Base-by-base conservation (phyloP, 345 rosid genomes). In the Eucalyptus cloeziana region DNA sequence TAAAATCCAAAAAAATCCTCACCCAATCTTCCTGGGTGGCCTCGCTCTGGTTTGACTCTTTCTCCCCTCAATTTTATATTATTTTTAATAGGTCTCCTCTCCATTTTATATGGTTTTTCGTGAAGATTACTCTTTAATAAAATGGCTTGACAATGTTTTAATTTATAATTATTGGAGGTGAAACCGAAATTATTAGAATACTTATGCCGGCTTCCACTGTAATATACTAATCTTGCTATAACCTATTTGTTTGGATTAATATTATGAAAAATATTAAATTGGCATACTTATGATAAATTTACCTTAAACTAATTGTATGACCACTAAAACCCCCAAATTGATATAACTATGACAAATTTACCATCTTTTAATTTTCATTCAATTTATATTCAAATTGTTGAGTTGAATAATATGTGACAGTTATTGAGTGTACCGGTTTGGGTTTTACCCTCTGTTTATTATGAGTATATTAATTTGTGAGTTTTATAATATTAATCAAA, bases 351-450 rank as follows among this genome's bases (percentile, higher is more conserved):
- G 62, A 56, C 6, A 56, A 56, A 56, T 56, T 0, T 56, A 56
- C 0, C 1, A 22, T 56, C 2, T 4, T 24, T 24, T 56, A 56
- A 56, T 56, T 56, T 56, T 10, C 2, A 56, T 24, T 56, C 4
- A 24, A 24, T 24, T 56, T 56, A 56, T 56, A 9, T 9, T 10
- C 1, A 56, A 24, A 56, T 24, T 56, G 3, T 25, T 56, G 12
- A 56, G 62, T 56, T 56, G 1, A 19, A 56, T 56, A 0, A 56
- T 3, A 56, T 1, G 1, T 56, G 3, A 56, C 0, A 24, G 0
- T 56, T 56, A 0, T 8, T 5, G 1, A 8, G 2, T 56, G 0
- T 25, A 56, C 0, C 3, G 0, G 1, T 22, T 56, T 56, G 0
- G 2, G 30, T 56, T 56, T 56, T 9, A 56, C 30, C 13, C 62